Base-by-base conservation (phyloP, 2,329 filamentous ascomycete genomes). In the Paradendryphiella salina region DNA sequence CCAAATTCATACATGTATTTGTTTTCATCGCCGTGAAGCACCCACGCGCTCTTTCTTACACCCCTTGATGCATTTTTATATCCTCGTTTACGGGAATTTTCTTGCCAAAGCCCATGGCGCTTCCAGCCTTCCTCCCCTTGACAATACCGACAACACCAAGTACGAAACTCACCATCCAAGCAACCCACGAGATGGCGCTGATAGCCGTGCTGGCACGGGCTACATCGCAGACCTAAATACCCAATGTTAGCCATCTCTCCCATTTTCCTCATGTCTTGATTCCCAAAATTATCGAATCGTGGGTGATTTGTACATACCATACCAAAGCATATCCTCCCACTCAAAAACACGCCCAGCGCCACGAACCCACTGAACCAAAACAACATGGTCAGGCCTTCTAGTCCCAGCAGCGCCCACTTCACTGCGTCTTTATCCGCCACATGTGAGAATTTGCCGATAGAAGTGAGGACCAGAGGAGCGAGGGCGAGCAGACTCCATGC, bases 361-460 rank as follows among this genome's bases (percentile, higher is more conserved):
- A 95, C 85, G 64, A 90, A 88, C 5, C 90, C 90, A 0, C 87
- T 86, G 67, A 96, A 94, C 91, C 91, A 96, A 78, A 95, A 95
- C 49, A 95, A 79, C 75, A 87, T 86, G 8, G 89, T 94, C 18
- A 94, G 60, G 38, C 77, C 78, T 65, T 95, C 88, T 26, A 89
- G 78, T 1, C 65, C 85, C 14, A 92, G 77, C 13, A 90, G 82
- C 0, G 56, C 65, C 38, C 61, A 57, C 44, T 80, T 82, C 71
- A 90, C 84, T 63, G 85, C 85, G 9, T 84, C 63, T 18, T 77
- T 76, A 3, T 60, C 45, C 1, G 57, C 42, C 14, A 63, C 13
- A 38, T 56, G 54, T 2, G 54, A 52, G 63, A 85, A 77, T 73
- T 85, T 85, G 35, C 82, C 76, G 1, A 89, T 88, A 2, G 46